Evolutionary conservation across 208 protist genomes (phyloP).

Genomic region (Trichomonas vaginalis): DNA sequence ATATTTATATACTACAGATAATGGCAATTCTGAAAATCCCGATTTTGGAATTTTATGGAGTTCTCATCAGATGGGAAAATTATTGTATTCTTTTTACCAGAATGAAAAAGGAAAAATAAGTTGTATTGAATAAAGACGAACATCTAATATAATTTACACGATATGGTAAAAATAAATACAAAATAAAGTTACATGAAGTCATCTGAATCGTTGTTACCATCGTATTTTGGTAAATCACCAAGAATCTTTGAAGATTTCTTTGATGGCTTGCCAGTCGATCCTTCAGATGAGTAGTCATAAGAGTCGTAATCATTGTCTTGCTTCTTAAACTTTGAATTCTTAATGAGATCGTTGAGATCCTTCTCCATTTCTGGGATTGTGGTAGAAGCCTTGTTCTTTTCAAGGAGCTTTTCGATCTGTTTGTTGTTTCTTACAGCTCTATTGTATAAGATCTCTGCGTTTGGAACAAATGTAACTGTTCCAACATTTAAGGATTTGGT

Average conservation of each 20-base stretch:
- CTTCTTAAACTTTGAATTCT: background rate
- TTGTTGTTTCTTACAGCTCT: conserved; percentile 2
- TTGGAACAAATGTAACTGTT: background rate
- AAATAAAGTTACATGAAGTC: background rate
- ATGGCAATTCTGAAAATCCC: no score
- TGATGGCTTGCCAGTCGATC: background rate
- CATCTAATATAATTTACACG: no score
- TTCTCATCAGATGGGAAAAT: no score
- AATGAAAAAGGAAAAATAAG: no score
- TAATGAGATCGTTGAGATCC: background rate
- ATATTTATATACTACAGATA: no score
- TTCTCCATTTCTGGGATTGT: background rate
- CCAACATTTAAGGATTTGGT: background rate
- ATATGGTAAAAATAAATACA: background rate
- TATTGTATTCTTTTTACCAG: no score
- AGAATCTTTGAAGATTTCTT: background rate
- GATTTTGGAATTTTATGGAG: no score
- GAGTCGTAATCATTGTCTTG: background rate
- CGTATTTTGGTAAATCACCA: background rate
- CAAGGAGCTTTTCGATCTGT: background rate
- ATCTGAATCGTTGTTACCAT: background rate
- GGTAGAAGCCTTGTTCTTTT: background rate
- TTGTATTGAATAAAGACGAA: no score
- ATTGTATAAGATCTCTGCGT: background rate
- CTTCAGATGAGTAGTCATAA: background rate